Evolutionary conservation across 1,284 basidiomycete species (phyloP), one percentile per base, ranked within the genome.

Genomic region (Pascua sp.): DNA sequence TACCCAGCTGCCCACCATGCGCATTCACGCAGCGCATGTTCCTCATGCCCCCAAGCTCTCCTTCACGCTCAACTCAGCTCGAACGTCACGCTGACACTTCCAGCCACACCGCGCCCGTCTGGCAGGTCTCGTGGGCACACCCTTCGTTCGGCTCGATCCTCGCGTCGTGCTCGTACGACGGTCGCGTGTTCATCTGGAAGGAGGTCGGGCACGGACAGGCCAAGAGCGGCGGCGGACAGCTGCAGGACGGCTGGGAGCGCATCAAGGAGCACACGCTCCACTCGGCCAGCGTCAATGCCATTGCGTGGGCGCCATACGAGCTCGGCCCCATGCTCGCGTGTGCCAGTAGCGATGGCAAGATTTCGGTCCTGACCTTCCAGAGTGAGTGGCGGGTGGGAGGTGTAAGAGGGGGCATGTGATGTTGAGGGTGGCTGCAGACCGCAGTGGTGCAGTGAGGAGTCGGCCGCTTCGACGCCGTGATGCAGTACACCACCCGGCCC

Each of bases 91-190:
- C 39, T 49, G 53, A 32, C 5, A 12, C 24, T 40, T 18, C 8
- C 55, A 80, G 92, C 51, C 96, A 98, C 78, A 91, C 92, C 12
- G 93, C 94, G 15, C 95, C 95, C 4, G 92, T 98, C 41, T 98
- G 95, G 94, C 93, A 96, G 75, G 87, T 98, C 49, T 86, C 93
- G n/a, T 98, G 95, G 96, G 95, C 91, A 8, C 94, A 98, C 71
- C 95, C 96, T 8, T 94, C 92, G 75, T 94, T 91, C 67, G 95
- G 95, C 1, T 87, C 90, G 63, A 96, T 98, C 70, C 86, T 98
- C 50, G 95, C 95, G 16, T 95, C 91, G 40, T 96, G 91, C 75
- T 97, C 94, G 5, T 98, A 98, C 77, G 95, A 98, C 68, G 95
- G 95, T 52, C 92, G 96, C 70, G 95, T 98, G 46, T 85, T 98